Conservation (phyloP, 768 basidiomycete species). For the Kwoniella sp. region DNA sequence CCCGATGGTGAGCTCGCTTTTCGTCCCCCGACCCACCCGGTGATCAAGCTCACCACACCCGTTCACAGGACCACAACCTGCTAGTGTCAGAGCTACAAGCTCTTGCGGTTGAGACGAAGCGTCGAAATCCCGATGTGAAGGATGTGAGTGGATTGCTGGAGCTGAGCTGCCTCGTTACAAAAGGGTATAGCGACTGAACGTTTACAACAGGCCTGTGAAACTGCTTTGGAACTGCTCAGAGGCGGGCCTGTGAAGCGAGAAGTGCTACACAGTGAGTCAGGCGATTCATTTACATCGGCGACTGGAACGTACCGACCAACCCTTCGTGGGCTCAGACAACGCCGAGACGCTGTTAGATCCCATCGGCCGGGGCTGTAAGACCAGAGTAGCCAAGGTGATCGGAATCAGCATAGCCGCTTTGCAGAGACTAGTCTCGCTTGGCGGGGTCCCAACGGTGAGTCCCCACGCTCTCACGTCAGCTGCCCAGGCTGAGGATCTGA, state of each 20-base stretch:
- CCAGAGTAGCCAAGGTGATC: constrained; percentile 88
- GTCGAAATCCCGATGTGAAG: constrained; percentile 87
- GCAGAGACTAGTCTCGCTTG: constrained; percentile 80
- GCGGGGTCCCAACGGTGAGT: constrained; percentile 62
- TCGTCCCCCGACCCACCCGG: too few species aligned
- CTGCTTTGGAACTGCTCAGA: constrained; percentile 39
- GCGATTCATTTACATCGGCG: constrained; percentile 5
- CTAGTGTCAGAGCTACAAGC: constrained; percentile 56
- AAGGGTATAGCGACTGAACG: too few species aligned
- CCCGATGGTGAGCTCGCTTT: neutral
- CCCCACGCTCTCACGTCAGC: neutral
- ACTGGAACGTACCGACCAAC: neutral
- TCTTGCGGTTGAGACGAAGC: constrained; percentile 76
- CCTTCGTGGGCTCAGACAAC: constrained; percentile 55
- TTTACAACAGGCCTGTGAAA: constrained; percentile 32
- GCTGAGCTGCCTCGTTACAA: too few species aligned
- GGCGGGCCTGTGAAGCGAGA: constrained; percentile 17
- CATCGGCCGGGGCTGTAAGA: constrained; percentile 88
- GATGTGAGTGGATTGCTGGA: constrained; percentile 72
- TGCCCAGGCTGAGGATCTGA: neutral
- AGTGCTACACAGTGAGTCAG: constrained; percentile 8
- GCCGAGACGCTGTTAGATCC: constrained; percentile 74
- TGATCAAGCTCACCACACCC: neutral
- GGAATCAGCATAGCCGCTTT: constrained; percentile 85
- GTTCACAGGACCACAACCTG: constrained; percentile 44